Evolutionary conservation across 441 rosid species (phyloP).

Genomic region (Viola pubescens): DNA sequence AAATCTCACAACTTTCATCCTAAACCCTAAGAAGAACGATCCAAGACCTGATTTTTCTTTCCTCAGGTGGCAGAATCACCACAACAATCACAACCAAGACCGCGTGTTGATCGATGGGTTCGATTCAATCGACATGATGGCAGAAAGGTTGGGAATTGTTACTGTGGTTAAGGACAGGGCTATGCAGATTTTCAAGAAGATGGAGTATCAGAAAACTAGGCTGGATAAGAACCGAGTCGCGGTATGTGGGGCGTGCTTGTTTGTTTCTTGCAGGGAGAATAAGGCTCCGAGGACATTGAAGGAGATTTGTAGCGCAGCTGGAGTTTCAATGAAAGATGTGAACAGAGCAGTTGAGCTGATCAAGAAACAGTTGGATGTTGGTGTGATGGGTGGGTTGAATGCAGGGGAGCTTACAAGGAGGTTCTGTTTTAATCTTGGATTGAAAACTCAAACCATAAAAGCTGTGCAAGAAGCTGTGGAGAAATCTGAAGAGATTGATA

Average conservation of each 20-base stretch:
- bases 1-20: conserved; percentile 1
- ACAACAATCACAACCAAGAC: conserved; percentile 1
- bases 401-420: conserved; percentile 21
- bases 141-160: conserved; percentile 6
- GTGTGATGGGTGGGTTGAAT: not conserved
- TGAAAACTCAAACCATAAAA: conserved; percentile 26
- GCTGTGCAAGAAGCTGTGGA: conserved; percentile 32
- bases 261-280: conserved; percentile 15
- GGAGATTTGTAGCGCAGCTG: conserved; percentile 14
- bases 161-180: conserved; percentile 15
- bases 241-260: conserved; percentile 13
- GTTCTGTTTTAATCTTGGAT: conserved; percentile 32
- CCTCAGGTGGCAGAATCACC: not conserved
- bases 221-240: conserved; percentile 12
- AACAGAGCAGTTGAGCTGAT: conserved; percentile 14
- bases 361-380: conserved; percentile 10
- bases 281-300: conserved; percentile 9
- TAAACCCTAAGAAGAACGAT: not conserved
- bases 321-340: conserved; percentile 23
- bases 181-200: conserved; percentile 17
- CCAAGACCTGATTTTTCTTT: not conserved
- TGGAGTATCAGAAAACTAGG: conserved; percentile 12
- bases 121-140: conserved; percentile 11
- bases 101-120: conserved; percentile 5
- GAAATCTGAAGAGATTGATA: conserved; percentile 29